Evolutionary conservation across 768 basidiomycete species (phyloP).

Genomic region (Tylopilus subfusipes): DNA sequence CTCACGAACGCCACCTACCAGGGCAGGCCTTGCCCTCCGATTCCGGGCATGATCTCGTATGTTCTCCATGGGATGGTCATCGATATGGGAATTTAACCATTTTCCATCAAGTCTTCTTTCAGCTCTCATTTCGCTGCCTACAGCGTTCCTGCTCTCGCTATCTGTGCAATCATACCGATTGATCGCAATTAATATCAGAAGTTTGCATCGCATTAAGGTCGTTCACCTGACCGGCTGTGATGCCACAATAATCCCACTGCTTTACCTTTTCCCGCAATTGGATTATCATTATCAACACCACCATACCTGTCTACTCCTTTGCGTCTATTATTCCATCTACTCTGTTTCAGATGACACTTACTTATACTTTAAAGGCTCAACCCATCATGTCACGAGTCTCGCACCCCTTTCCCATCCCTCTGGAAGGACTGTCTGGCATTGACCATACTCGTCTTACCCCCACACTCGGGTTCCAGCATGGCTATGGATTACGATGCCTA

Average conservation of each 20-base stretch:
- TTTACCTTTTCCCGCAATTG: constrained; percentile 5
- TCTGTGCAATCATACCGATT: constrained; percentile 3
- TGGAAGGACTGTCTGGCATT: neutral
- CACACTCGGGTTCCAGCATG: constrained; percentile 10
- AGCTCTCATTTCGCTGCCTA: neutral
- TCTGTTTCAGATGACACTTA: constrained; percentile 3
- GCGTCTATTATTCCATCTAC: neutral
- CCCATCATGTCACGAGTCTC: neutral
- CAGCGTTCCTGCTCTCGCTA: constrained; percentile 6
- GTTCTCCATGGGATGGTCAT: constrained; percentile 7
- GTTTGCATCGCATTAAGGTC: constrained; percentile 2
- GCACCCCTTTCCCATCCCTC: neutral
- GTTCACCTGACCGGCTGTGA: neutral
- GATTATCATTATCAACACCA: constrained; percentile 1
- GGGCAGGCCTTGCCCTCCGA: neutral
- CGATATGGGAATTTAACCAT: constrained; percentile 17
- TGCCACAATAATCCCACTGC: constrained; percentile 1
- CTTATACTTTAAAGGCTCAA: constrained; percentile 16
- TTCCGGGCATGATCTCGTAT: constrained; percentile 11
- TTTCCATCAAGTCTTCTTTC: constrained; percentile 6
- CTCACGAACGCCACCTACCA: constrained; percentile 19
- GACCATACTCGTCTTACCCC: neutral
- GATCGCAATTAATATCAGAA: constrained; percentile 24
- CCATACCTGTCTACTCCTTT: neutral
- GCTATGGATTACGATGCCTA: constrained; percentile 65